phyloP scores from a whole-genome alignment of 2,329 filamentous ascomycete species.

The Camillea tinctor region DNA sequence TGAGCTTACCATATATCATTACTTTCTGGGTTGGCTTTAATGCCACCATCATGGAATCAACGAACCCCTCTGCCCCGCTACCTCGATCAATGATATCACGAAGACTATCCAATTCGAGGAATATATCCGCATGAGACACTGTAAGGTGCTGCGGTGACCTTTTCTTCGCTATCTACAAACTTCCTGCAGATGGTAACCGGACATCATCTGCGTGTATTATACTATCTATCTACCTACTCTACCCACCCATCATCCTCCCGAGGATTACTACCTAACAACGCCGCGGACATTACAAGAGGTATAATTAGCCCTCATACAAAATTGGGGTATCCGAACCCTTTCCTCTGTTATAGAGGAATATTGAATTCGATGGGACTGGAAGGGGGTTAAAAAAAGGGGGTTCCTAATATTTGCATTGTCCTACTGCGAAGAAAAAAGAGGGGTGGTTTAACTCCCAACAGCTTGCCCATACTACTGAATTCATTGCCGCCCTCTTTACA shows the following conservation, averaged over 20 bases:
- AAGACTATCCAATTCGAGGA: neutral
- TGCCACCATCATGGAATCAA: neutral
- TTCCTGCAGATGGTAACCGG: neutral
- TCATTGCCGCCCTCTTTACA: neutral
- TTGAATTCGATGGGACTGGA: neutral
- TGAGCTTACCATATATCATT: neutral
- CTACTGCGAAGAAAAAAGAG: neutral
- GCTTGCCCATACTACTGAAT: neutral
- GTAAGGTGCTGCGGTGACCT: neutral
- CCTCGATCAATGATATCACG: neutral
- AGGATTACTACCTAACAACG: neutral
- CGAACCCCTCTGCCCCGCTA: neutral
- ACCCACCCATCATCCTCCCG: neutral
- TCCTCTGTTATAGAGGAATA: neutral
- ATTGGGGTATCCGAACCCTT: neutral
- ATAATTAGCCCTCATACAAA: neutral
- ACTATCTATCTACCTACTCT: neutral
- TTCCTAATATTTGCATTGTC: neutral
- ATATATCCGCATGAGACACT: neutral
- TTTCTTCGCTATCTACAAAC: neutral
- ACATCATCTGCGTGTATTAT: neutral
- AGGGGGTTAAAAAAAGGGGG: neutral
- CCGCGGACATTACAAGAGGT: neutral
- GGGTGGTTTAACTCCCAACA: neutral
- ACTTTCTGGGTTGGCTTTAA: neutral